Evolutionary conservation across 768 basidiomycete species (phyloP), one percentile per base, ranked within the genome.

Genomic region (Termitomyces sp.): DNA sequence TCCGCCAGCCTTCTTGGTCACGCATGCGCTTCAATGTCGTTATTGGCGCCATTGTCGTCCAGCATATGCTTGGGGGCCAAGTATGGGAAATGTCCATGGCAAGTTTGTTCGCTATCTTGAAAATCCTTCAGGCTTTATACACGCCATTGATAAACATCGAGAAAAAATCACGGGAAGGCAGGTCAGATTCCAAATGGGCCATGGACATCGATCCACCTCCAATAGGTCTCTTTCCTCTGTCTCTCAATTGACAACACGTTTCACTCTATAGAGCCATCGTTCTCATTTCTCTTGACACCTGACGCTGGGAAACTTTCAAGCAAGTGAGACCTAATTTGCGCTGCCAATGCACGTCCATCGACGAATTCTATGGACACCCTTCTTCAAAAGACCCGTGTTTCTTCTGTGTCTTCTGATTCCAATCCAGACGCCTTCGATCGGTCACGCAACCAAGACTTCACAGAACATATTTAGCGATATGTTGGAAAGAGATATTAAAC

Each of bases 291-390:
- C 31, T 61, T 63, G 46, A 14, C 60, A 20, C 42, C 63, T 22
- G 61, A 55, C 44, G 49, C 10, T 53, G 18, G 22, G 14, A 54
- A 59, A 24, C 20, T 64, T 39, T 55, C 34, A 37, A 80, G 70
- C 52, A 80, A 74, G 59, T 90, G 88, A 88, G 85, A 87, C 34
- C 79, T 85, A 59, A 84, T 90, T 47, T 83, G 87, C 54, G 72
- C 74, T 44, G 79, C 73, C 32, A 86, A 86, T 58, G 61, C 67
- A 47, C 72, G 71, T 16, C 69, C 73, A 20, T 72, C 69, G 31
- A 57, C 70, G 16, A 75, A 68, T 37, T 88, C 88, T 20, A 4
- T 90, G 88, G 88, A 90, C 63, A 67, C 71, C 26, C 73, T 90
- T 22, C 82, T 88, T 32, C 84, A 87, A 65, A 76, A 72, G 59